These are phyloP conservation scores for Sicyos baderoa DNA, from an alignment of 306 rosid species.

Conservation along the genomic window DNA sequence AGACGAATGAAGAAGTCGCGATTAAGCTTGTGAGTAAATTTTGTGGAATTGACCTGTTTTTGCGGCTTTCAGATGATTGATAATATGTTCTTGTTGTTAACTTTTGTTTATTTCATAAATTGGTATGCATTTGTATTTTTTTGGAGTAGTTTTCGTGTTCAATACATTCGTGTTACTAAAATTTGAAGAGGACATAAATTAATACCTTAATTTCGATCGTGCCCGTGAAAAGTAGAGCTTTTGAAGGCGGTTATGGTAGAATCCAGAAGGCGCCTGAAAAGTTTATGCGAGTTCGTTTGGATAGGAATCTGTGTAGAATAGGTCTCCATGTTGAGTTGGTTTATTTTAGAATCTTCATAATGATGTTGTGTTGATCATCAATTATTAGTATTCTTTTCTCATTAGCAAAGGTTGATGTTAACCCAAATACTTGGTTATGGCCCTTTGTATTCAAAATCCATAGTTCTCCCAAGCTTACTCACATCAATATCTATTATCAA, in stretches of 20 bases:
- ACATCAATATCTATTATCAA: background rate
- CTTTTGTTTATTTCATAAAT: background rate
- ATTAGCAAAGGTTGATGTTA: constrained; percentile 11
- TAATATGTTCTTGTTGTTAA: too few relatives aligned
- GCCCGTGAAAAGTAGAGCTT: constrained; percentile 3
- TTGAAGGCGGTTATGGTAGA: background rate
- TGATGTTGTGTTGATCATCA: too few relatives aligned
- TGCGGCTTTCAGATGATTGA: background rate
- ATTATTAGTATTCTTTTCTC: too few relatives aligned
- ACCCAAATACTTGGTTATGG: background rate
- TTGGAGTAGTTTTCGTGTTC: too few relatives aligned
- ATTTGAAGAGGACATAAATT: background rate
- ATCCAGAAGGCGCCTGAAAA: background rate
- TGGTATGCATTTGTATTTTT: background rate
- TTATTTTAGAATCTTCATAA: background rate
- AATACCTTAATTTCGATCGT: background rate
- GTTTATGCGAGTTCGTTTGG: background rate
- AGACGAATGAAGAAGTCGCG: constrained; percentile 95
- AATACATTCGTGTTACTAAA: too few relatives aligned
- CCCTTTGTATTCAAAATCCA: too few relatives aligned
- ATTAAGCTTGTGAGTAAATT: constrained; percentile 79
- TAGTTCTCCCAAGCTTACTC: too few relatives aligned
- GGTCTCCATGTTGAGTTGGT: constrained; percentile 6
- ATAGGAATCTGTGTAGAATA: background rate
- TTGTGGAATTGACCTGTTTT: constrained; percentile 11